Conservation (phyloP, 495 filamentous ascomycete genomes). For the Gamarada debralockiae region DNA sequence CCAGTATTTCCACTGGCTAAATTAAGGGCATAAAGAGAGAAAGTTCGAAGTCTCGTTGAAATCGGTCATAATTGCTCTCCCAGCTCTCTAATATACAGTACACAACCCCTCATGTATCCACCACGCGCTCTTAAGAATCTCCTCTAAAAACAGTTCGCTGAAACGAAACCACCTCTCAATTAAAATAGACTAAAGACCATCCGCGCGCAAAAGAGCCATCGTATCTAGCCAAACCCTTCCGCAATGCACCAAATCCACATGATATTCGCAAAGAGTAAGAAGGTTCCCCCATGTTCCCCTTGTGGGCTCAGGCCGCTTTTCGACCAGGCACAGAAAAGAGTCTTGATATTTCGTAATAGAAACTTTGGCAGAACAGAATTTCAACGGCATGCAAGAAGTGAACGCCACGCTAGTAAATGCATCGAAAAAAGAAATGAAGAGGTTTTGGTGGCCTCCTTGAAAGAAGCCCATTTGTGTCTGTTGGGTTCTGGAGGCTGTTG, state of each 20-base stretch:
- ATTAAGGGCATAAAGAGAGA: too few relatives aligned
- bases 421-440: constrained; percentile 11
- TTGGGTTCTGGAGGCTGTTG: neutral
- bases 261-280: constrained; percentile 3
- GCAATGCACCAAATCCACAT: constrained; percentile 21
- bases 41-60: too few relatives aligned
- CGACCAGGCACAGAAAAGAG: neutral
- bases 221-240: constrained; percentile 18
- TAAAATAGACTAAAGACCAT: neutral
- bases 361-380: neutral
- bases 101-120: neutral
- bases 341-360: constrained; percentile 18
- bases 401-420: constrained; percentile 26
- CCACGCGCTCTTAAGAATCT: neutral
- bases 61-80: neutral
- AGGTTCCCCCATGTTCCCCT: neutral
- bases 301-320: neutral
- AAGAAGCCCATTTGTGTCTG: neutral
- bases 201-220: neutral
- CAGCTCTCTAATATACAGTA: constrained; percentile 8
- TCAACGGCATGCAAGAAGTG: constrained; percentile 20
- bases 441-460: neutral
- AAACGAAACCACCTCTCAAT: neutral
- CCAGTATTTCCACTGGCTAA: too few relatives aligned
- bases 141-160: neutral